Evolutionary conservation across 2,329 filamentous ascomycete genomes (phyloP).

Genomic region (Apiospora saccharicola): DNA sequence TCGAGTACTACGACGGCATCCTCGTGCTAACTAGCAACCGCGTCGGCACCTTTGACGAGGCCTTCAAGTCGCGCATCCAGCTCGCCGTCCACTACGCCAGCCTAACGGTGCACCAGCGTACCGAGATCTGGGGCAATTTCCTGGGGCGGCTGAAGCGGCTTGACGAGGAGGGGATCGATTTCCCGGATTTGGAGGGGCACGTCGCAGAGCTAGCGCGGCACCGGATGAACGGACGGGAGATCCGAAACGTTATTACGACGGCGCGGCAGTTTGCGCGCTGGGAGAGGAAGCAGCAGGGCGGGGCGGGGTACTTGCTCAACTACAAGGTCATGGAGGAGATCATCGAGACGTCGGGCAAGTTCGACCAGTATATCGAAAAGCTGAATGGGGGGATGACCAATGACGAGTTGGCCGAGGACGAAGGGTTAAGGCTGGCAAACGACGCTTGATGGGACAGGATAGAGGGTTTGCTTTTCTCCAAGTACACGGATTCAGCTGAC

Average conservation of each 20-base stretch:
- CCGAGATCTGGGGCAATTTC: conserved; percentile 2
- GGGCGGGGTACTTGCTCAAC: conserved; percentile 9
- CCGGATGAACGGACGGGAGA: conserved; percentile 49
- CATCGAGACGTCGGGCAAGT: conserved; percentile 24
- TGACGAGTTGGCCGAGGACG: conserved; percentile 14
- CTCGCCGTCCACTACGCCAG: conserved; percentile 41
- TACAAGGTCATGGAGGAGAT: conserved; percentile 25
- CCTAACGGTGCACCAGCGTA: conserved; percentile 25
- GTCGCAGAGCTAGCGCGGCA: neutral
- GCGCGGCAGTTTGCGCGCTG: conserved; percentile 36
- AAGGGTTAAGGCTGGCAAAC: neutral
- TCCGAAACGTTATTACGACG: conserved; percentile 45
- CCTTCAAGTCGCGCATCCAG: conserved; percentile 38
- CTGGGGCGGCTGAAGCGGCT: conserved; percentile 28
- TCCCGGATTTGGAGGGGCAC: neutral
- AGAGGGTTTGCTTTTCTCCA: neutral
- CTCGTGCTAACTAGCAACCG: conserved; percentile 48
- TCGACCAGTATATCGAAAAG: conserved; percentile 25
- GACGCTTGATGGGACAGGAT: neutral
- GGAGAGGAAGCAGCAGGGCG: conserved; percentile 21
- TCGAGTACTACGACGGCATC: conserved; percentile 46
- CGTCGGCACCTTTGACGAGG: conserved; percentile 38
- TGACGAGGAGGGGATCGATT: conserved; percentile 27
- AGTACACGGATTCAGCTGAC: too few species aligned
- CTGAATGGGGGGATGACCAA: neutral